Base-by-base conservation (phyloP, 176 grass and related monocot species). In the Oropetium thomaeum region DNA sequence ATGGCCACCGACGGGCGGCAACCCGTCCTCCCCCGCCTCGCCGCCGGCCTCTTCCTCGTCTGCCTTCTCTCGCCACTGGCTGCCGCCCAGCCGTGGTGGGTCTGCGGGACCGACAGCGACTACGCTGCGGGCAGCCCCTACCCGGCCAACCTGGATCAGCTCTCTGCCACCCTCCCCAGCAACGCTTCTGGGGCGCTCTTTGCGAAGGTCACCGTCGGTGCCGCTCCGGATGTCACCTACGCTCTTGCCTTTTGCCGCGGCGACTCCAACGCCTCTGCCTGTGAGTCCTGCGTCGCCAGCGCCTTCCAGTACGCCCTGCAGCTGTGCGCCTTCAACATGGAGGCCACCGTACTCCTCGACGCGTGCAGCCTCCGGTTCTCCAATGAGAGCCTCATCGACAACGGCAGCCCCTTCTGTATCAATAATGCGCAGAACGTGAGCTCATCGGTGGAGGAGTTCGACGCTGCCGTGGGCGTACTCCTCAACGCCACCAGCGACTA, bases 201-300 rank as follows among this genome's bases (percentile, higher is more conserved):
- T 75, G 53, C 63, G 5, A 58, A 8, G 23, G 55, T 6, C 16
- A 53, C n/a, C 23, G 44, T 27, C 25, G 86, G 90, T 39, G 0
- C 33, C 4, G 30, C 20, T 7, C 81, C 87, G 0, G 43, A 87
- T 33, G 69, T 65, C 27, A 69, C 30, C 71, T 78, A 49, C 73
- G 83, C 70, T n/a, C 76, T 81, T 10, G 33, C 58, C 19, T 53
- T 79, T 41, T 93, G 90, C 83, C 87, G 76, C 23, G 76, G 76
- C 55, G 90, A 89, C 39, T 28, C 41, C 48, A 75, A 52, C 81
- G 5, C 41, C 4, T 63, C 70, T 32, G 4, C 3, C 17, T 93
- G 90, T 60, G 11, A 17, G 7, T 12, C 26, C 30, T 89, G 87
- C 83, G 35, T 89, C 65, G 3, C 53, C 34, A 28, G 6, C 23